Conservation (phyloP, 176 grass and related monocot genomes). For the Oryza meridionalis region DNA sequence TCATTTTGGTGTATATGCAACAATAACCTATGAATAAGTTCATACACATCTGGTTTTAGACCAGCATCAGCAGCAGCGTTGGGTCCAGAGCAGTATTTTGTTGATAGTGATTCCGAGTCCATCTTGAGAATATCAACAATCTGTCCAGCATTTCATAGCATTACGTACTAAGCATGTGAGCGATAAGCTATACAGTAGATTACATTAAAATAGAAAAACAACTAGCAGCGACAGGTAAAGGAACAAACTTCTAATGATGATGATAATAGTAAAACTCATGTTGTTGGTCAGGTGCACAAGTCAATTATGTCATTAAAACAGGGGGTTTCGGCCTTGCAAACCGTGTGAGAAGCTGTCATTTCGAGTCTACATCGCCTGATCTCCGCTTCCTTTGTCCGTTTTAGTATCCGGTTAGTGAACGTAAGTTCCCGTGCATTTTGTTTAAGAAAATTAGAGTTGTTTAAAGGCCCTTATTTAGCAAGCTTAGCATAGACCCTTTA, state of each 20-base stretch:
- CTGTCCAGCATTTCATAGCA: constrained; percentile 48
- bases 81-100: constrained; percentile 47
- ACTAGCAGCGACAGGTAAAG: neutral
- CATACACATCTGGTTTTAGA: constrained; percentile 62
- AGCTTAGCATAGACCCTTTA: no score
- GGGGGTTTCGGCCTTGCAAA: no score
- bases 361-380: no score
- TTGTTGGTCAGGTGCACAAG: no score
- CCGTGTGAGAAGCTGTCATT: no score
- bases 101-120: constrained; percentile 55
- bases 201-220: constrained; percentile 2
- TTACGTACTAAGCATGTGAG: constrained; percentile 22
- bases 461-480: no score
- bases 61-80: constrained; percentile 57
- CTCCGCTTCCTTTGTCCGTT: no score
- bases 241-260: neutral
- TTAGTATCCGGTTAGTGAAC: no score
- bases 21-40: constrained; percentile 71
- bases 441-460: no score
- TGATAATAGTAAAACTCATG: neutral
- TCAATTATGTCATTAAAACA: no score
- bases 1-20: constrained; percentile 75
- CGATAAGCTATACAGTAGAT: constrained; percentile 16
- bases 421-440: no score
- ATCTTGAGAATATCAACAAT: constrained; percentile 67